Conservation (phyloP, 2,329 filamentous ascomycete genomes). For the Fusarium sacchari region DNA sequence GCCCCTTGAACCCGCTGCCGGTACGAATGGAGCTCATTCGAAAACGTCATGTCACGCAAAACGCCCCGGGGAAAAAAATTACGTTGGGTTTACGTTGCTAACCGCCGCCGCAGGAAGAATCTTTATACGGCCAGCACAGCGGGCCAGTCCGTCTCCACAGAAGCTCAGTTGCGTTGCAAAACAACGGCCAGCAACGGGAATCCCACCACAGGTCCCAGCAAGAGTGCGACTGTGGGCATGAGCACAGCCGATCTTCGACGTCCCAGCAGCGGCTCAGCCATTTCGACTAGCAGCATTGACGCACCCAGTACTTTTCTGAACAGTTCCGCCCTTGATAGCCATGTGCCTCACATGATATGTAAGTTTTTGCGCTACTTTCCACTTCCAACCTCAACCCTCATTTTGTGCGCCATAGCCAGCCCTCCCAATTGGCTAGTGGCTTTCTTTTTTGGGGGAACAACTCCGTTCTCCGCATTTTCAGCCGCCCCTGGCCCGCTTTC, state of each 20-base stretch:
- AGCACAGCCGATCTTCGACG: slow-evolving; percentile 52
- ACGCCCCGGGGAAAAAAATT: background rate
- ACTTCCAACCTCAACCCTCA: slow-evolving; percentile 19
- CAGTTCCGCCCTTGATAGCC: slow-evolving; percentile 51
- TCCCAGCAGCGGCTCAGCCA: slow-evolving; percentile 50
- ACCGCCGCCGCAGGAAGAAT: slow-evolving; percentile 54
- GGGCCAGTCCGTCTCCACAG: slow-evolving; percentile 52
- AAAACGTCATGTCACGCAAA: slow-evolving; percentile 33
- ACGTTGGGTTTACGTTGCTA: slow-evolving; percentile 34
- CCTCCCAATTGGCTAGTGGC: slow-evolving; percentile 31
- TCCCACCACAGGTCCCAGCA: slow-evolving; percentile 33
- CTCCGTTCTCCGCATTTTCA: slow-evolving; percentile 45
- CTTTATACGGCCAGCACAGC: slow-evolving; percentile 53
- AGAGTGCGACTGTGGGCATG: slow-evolving; percentile 25
- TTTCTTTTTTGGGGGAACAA: slow-evolving; percentile 37
- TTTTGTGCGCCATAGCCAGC: slow-evolving; percentile 26
- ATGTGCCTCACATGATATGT: slow-evolving; percentile 61
- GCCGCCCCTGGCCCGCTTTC: slow-evolving; percentile 34
- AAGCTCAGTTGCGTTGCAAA: slow-evolving; percentile 57
- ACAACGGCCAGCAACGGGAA: slow-evolving; percentile 44
- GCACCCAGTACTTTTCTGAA: slow-evolving; percentile 41
- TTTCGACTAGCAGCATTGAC: slow-evolving; percentile 47
- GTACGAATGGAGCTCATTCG: slow-evolving; percentile 16
- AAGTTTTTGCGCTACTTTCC: slow-evolving; percentile 46
- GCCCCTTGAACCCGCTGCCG: slow-evolving; percentile 3